Base-by-base conservation (phyloP, 176 grass and related monocot genomes). In the Avena insularis region DNA sequence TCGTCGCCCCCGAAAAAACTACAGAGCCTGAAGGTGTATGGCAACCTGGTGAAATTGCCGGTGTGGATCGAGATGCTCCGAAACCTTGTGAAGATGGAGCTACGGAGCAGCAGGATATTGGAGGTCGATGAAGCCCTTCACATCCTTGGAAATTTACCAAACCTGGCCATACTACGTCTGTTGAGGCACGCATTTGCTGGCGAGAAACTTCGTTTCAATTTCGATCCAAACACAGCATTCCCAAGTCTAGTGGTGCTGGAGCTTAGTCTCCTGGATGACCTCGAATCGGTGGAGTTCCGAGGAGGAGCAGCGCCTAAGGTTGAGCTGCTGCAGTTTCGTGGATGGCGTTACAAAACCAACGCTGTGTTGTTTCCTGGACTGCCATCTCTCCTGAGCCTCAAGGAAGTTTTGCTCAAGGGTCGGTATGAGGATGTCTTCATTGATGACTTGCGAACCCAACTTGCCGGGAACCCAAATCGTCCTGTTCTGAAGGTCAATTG, bases 401-500 rank as follows among this genome's bases (percentile, higher is more conserved):
- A 69, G 25, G 4, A 82, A 51, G 45, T 82, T 67, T 20, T 29
- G 25, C 25, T 80, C n/a, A 27, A 21, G 20, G 57, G 59, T 64
- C 38, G 38, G 13, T 64, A 64, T 23, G 57, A 47, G 38, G 59
- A 80, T 80, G 74, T 9, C 14, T 77, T 65, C 7, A 16, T 68
- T 29, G 62, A 68, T 19, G 79, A 64, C 25, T 51, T 82, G 79
- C 46, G 63, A 8, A 27, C n/a, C 25, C 60, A 27, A 25, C 78
- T 80, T 65, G 20, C 43, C 0, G 40, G 13, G 4, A 80, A 80
- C 62, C 21, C 57, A 6, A 80, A 65, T 2, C 4, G 58, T 25
- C 78, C 78, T 62, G 20, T 64, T 80, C n/a, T 80, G 78, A 80
- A 64, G 78, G 47, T 76, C 47, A 76, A 76, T 23, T 76, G 48